Percentiles rank a stretch among this genome's conserved stretches.
Evolutionary conservation across 306 rosid genomes (phyloP).

Genomic region (Adenanthera pavonina): DNA sequence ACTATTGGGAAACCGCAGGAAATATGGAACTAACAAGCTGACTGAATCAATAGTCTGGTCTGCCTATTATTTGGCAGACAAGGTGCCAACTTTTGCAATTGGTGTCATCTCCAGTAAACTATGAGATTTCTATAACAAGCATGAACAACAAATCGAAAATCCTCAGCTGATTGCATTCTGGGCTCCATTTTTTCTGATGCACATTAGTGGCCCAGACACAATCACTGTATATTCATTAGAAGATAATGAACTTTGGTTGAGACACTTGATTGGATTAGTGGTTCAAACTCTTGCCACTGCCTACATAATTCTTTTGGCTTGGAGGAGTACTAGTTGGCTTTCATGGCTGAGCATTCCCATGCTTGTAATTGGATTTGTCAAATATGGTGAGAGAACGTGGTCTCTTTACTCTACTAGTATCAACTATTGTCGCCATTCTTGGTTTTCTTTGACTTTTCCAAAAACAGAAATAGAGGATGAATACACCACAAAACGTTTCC

Average conservation of each 20-base stretch:
- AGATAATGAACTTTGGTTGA: constrained; percentile 19
- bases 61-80: constrained; percentile 2
- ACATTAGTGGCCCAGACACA: constrained; percentile 14
- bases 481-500: too few species aligned
- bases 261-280: background rate
- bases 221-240: constrained; percentile 8
- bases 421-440: background rate
- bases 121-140: background rate
- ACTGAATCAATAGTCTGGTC: background rate
- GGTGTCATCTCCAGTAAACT: background rate
- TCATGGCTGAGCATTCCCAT: background rate
- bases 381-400: constrained; percentile 17
- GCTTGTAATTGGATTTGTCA: background rate
- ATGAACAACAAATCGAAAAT: background rate
- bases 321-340: background rate
- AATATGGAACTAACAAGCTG: background rate
- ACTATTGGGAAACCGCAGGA: background rate
- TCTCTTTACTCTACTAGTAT: background rate
- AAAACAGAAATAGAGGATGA: background rate
- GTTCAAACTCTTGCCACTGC: background rate
- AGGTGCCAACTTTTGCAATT: background rate
- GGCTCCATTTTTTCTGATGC: constrained; percentile 7
- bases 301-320: background rate
- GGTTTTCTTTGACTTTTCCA: background rate
- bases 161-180: background rate